Evolutionary conservation across 2,329 filamentous ascomycete genomes (phyloP), one percentile per base, ranked within the genome.

Genomic region (Aspergillus phoenicis): DNA sequence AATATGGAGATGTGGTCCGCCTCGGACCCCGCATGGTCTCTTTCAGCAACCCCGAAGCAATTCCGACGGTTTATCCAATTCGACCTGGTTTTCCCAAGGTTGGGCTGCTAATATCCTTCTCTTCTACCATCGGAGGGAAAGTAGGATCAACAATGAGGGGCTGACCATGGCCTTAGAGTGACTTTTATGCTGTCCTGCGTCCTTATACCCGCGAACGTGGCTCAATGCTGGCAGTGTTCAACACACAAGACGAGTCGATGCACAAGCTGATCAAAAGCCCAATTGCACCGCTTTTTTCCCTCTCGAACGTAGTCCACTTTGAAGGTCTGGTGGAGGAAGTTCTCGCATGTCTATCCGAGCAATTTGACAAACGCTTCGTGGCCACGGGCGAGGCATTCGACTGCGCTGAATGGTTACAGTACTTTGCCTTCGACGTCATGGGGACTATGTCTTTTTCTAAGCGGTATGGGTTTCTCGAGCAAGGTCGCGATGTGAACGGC

Each of bases 391-490:
- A 52, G 38, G 17, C 38, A 0, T 67, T 68, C 45, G 67, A 71
- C 38, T 53, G 75, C 3, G 69, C 58, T 0, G 30, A 69, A 3
- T 77, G 71, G 68, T 48, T 75, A 36, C 69, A 76, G 47, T 71
- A 60, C 28, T 77, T 73, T 58, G 71, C 74, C 2, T 76, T 73
- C 36, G 74, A 77, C 48, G 69, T 73, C 0, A 73, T 77, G 64
- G 68, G 70, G 0, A 68, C 65, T 3, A 47, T 74, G 58, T 72
- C 68, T 0, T 75, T 75, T 38, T 72, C 72, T 0, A 67, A 68
- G 49, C 58, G 67, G 8, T 71, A 70, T 56, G 70, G 72, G 1
- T 73, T 73, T 52, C 52, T 75, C 7, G 71, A 75, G 22, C 24
- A 61, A 10, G 72, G 72, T 1, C 33, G 53, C 7, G 73, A 75